Evolutionary conservation across 352 stramenopile genomes (phyloP).

Genomic region (Pythium aphanidermatum): DNA sequence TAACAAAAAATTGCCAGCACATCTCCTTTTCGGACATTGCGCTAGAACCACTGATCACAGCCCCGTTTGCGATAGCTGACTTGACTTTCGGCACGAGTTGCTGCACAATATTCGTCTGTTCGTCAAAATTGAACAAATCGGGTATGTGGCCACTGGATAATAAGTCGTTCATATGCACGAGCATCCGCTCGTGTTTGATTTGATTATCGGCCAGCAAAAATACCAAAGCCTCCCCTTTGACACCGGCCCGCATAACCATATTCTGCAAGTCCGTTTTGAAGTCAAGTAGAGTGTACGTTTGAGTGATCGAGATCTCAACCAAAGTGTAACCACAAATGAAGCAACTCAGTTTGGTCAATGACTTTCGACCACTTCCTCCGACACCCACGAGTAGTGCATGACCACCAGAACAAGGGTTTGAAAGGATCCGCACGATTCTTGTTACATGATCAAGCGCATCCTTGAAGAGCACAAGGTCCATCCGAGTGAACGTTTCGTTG

Average conservation of each 20-base stretch:
- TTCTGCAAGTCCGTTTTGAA: conserved; percentile 94
- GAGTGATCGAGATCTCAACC: conserved; percentile 88
- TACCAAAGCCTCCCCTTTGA: conserved; percentile 90
- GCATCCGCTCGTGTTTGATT: conserved; percentile 94
- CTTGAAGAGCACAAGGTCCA: conserved; percentile 96
- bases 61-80: conserved; percentile 28
- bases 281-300: conserved; percentile 87
- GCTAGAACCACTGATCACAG: conserved; percentile 7
- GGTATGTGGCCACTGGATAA: conserved; percentile 90
- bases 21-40: conserved; percentile 87
- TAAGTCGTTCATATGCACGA: conserved; percentile 93
- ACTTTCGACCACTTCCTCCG: conserved; percentile 92
- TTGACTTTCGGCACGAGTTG: conserved; percentile 84
- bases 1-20: conserved; percentile 91
- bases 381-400: conserved; percentile 94
- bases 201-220: conserved; percentile 92
- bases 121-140: conserved; percentile 90
- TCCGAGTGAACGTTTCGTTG: conserved; percentile 90
- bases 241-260: conserved; percentile 85
- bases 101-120: conserved; percentile 88
- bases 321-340: conserved; percentile 90
- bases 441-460: conserved; percentile 94
- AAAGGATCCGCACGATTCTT: conserved; percentile 93
- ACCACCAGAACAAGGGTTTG: conserved; percentile 77
- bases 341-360: conserved; percentile 82